Evolutionary conservation across 2,329 filamentous ascomycete species (phyloP).

Genomic region (Trichophyton rubrum): DNA sequence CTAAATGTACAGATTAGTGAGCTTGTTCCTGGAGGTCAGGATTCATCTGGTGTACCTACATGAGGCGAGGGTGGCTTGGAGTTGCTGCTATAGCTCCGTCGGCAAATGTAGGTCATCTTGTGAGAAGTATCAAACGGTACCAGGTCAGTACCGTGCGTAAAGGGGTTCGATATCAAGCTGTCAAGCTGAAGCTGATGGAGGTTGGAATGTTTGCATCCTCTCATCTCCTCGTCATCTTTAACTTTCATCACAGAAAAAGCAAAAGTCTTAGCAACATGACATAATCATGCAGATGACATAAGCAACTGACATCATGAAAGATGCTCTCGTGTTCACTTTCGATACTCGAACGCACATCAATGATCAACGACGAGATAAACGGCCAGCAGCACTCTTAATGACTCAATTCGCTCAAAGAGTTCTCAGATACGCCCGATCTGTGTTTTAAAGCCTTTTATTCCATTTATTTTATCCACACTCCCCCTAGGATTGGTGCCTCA

Average conservation of each 20-base stretch:
- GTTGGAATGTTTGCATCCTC: background rate
- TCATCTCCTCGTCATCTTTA: background rate
- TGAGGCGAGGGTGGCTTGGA: conserved; percentile 14
- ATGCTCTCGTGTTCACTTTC: conserved; percentile 1
- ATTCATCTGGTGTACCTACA: conserved; percentile 17
- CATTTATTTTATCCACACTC: background rate
- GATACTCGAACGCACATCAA: background rate
- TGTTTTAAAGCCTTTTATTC: no score
- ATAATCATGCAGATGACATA: background rate
- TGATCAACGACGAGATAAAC: background rate
- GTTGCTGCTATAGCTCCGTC: conserved; percentile 17
- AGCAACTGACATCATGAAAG: background rate
- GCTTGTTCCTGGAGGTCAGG: conserved; percentile 25
- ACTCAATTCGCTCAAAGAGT: background rate
- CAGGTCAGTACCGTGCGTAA: background rate
- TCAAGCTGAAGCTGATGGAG: background rate
- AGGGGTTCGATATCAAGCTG: background rate
- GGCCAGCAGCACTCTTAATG: background rate
- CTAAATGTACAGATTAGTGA: conserved; percentile 34
- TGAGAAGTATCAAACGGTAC: background rate
- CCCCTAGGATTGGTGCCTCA: background rate
- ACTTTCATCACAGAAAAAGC: background rate
- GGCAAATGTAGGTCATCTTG: background rate
- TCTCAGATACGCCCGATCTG: background rate
- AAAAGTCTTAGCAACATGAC: background rate